A percentile compares a stretch with the other conserved stretches of the same genome.
Conservation (phyloP, 345 rosid genomes). For the Balakata baccata region DNA sequence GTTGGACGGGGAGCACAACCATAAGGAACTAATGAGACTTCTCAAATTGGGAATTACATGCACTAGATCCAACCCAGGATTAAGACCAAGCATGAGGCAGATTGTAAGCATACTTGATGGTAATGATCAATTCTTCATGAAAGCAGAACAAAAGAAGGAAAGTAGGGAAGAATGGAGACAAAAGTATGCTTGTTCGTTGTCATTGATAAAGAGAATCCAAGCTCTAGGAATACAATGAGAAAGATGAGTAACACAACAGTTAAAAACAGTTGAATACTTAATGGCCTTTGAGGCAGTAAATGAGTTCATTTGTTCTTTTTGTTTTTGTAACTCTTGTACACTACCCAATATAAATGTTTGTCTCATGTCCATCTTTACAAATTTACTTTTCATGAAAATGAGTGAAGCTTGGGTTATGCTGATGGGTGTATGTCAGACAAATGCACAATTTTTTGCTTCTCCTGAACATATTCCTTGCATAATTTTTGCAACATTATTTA, state of each 20-base stretch:
- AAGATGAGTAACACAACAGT: not conserved
- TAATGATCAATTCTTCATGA: slow-evolving; percentile 45
- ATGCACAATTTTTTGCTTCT: not conserved
- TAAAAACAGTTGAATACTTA: slow-evolving; percentile 3
- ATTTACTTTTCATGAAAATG: slow-evolving; percentile 12
- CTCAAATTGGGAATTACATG: slow-evolving; percentile 69
- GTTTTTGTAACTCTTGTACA: slow-evolving; percentile 18
- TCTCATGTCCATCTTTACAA: slow-evolving; percentile 13
- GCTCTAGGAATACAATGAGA: slow-evolving; percentile 79
- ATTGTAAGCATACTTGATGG: slow-evolving; percentile 84
- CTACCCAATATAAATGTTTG: slow-evolving; percentile 18
- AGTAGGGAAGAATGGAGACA: slow-evolving; percentile 58
- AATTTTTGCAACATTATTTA: not conserved
- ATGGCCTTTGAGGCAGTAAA: slow-evolving; percentile 2
- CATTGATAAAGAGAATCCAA: slow-evolving; percentile 68
- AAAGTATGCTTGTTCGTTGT: slow-evolving; percentile 55
- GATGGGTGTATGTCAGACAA: not conserved
- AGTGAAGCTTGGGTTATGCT: not conserved
- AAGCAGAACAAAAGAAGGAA: slow-evolving; percentile 41
- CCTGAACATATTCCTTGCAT: not conserved
- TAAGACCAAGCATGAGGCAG: slow-evolving; percentile 81
- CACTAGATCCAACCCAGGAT: slow-evolving; percentile 65
- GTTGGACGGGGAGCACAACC: slow-evolving; percentile 47
- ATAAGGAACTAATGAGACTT: slow-evolving; percentile 48
- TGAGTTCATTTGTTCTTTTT: slow-evolving; percentile 7